Percentiles rank a stretch among this genome's conserved stretches.
These are phyloP conservation scores for Heritiera littoralis DNA, from an alignment of 345 rosid species.

Conservation along the genomic window DNA sequence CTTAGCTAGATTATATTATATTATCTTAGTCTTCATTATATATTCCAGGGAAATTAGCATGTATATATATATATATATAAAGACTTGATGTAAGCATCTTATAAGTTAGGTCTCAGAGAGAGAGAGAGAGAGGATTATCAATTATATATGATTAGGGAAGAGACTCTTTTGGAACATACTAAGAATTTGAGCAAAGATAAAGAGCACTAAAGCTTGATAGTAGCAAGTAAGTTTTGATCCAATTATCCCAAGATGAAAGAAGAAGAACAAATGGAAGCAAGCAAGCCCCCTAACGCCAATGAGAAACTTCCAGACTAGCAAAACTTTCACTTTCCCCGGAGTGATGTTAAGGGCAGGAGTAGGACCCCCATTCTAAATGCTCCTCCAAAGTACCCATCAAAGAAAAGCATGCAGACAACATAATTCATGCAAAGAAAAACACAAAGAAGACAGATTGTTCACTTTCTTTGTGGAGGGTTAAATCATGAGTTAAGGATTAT, in stretches of 20 bases:
- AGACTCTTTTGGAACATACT: neutral
- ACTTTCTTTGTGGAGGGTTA: conserved; percentile 29
- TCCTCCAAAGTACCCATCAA: conserved; percentile 26
- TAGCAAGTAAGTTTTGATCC: neutral
- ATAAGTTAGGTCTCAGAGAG: neutral
- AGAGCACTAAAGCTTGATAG: neutral
- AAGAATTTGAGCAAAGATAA: neutral
- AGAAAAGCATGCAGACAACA: conserved; percentile 35
- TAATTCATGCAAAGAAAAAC: conserved; percentile 34
- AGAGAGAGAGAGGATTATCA: neutral
- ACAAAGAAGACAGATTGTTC: conserved; percentile 27
- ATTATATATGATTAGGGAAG: conserved; percentile 9
- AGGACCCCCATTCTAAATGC: conserved; percentile 21
- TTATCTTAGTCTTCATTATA: neutral
- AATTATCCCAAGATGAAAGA: neutral
- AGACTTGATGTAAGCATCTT: neutral
- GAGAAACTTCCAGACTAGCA: conserved; percentile 15
- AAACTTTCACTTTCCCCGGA: neutral
- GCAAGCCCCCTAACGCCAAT: neutral
- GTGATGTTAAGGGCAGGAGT: conserved; percentile 1
- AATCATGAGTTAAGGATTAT: conserved; percentile 18
- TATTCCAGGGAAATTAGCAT: neutral
- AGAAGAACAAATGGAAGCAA: neutral
- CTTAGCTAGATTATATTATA: neutral
- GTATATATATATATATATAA: neutral